Evolutionary conservation across 2,329 filamentous ascomycete genomes (phyloP).

Genomic region (Akanthomyces lecanii): DNA sequence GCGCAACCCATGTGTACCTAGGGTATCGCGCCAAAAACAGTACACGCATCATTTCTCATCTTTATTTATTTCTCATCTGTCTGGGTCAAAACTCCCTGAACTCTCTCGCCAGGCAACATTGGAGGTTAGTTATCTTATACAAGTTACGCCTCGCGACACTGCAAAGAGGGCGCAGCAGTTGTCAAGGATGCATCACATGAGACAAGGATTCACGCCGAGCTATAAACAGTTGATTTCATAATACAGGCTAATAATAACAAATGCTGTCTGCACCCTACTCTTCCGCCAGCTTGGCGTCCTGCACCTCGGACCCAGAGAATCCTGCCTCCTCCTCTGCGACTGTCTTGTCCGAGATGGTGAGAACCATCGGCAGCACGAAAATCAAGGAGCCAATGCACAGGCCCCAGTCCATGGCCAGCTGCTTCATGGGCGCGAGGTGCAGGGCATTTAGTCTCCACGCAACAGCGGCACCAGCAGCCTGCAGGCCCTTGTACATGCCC

Average conservation of each 20-base stretch:
- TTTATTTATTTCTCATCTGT: too few relatives aligned
- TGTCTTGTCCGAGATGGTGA: constrained; percentile 32
- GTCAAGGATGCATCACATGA: not conserved
- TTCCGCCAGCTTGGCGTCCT: constrained; percentile 20
- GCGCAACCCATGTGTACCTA: not conserved
- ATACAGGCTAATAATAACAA: constrained; percentile 1
- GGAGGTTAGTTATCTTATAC: too few relatives aligned
- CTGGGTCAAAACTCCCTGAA: too few relatives aligned
- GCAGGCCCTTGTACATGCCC: constrained; percentile 44
- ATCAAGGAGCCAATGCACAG: constrained; percentile 41
- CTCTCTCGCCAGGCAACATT: too few relatives aligned
- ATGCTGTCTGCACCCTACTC: not conserved
- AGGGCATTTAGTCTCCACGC: constrained; percentile 42
- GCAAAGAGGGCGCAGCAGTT: not conserved
- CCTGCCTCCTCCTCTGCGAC: constrained; percentile 25
- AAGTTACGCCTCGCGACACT: too few relatives aligned
- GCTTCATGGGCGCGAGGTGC: constrained; percentile 32
- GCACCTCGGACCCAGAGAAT: not conserved
- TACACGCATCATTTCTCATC: too few relatives aligned
- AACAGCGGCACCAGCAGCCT: constrained; percentile 41
- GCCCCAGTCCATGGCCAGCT: constrained; percentile 44
- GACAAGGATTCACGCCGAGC: not conserved
- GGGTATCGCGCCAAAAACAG: not conserved
- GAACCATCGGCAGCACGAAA: constrained; percentile 39
- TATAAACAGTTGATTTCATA: not conserved